Evolutionary conservation across 345 rosid genomes (phyloP), one percentile per base, ranked within the genome.

Genomic region (Mallotus nudiflorus): DNA sequence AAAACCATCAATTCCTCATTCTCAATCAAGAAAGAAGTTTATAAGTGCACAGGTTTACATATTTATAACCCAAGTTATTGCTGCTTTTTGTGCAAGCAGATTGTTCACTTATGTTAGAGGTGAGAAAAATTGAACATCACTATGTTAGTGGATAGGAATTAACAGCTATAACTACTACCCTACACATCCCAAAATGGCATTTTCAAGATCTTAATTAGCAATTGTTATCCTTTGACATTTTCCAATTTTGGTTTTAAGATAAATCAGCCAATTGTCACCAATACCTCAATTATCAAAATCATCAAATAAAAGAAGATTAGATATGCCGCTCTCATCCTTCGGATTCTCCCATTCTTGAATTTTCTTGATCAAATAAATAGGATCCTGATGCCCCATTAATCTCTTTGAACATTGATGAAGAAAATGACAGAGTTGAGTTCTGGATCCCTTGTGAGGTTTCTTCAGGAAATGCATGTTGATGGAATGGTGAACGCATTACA

Each of bases 391-490:
- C 49, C 45, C 22, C 49, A 28, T 66, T n/a, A n/a, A 39, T 29
- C 24, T 15, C 15, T 48, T 31, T 20, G 15, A 31, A 1, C 45
- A 20, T 62, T 63, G 0, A 46, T 62, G 15, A 40, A 35, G 33
- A 66, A 65, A 63, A 90, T 90, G 94, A 79, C 70, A 45, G 75
- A 75, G 28, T 61, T 92, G 72, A 71, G 55, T 50, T 63, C 86
- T 55, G 90, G 98, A 61, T 85, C 84, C 69, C 85, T 90, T 15
- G 73, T 83, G 70, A 88, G 80, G 73, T 89, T 90, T 67, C 78
- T 85, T 52, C 70, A 82, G 51, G 89, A 83, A 61, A 85, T 88
- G 86, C 78, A 75, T 25, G 67, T 65, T 12, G 77, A 83, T 58
- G 85, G 80, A 57, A 69, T 60, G 1, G 46, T 1, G 14, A 42